Evolutionary conservation across 2,329 filamentous ascomycete genomes (phyloP), one percentile per base, ranked within the genome.

Genomic region (Neoscytalidium dimidiatum): DNA sequence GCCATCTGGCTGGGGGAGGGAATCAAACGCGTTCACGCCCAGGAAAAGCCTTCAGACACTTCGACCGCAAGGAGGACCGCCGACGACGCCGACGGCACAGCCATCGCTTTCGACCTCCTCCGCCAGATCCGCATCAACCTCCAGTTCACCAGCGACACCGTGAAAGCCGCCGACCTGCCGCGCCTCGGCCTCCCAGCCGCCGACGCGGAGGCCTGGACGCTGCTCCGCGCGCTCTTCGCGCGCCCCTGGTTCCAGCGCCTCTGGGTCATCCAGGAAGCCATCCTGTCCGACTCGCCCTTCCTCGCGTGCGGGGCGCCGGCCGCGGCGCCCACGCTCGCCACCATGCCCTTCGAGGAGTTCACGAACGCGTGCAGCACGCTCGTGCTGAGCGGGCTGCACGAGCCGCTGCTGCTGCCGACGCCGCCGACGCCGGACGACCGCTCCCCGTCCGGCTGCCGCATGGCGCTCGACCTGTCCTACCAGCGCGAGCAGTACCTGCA

Each of bases 181-280:
- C 64, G 70, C 33, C 35, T 71, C 17, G 26, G 49, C 19, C 68
- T 72, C 28, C 70, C 71, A 23, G 44, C 64, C 9, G 43, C 29
- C 3, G 13, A 56, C 0, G 64, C 69, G 33, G 46, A 52, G 33
- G 62, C 67, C 4, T 73, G 70, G 71, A 64, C 49, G 43, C 66
- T 68, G 19, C 46, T 72, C 3, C 66, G 64, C 6, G 67, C 69
- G 28, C 48, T 73, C 7, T 61, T 73, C 23, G 52, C 64, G 14
- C 61, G 69, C 31, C 65, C 66, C 1, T 73, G 71, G 71, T 69
- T 72, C n/a, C 52, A 58, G 19, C 65, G 71, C 31, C 26, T 72
- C 3, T 72, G 71, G 71, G 70, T 70, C 3, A 70, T 73, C 13
- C 71, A 73, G 52, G 71, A 72, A 58, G 70, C 68, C 3, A 58